Evolutionary conservation across 2,329 filamentous ascomycete species (phyloP), one percentile per base, ranked within the genome.

Genomic region (Coniochaeta sp.): DNA sequence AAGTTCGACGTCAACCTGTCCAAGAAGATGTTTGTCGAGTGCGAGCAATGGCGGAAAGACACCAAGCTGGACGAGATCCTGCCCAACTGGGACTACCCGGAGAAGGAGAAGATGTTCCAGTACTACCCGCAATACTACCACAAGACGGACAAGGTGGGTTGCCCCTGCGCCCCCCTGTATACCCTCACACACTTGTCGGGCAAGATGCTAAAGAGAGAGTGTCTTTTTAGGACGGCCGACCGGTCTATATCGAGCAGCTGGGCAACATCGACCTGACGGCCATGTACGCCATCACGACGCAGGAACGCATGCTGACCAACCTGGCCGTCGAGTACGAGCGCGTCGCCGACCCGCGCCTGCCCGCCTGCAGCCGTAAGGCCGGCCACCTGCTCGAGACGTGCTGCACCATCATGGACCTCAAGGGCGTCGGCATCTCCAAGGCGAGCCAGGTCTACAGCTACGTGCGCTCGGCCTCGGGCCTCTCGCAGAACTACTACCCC

Each of bases 91-190:
- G 84, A 94, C 54, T 96, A 96, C 75, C 78, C 79, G 57, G 91
- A 96, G 79, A 94, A 92, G 71, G 64, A 81, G 51, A 69, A 92
- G 66, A 81, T 99, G 53, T 89, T 89, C 71, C 77, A 92, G 72
- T 96, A 88, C 78, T 99, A 99, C 74, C 90, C 90, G 47, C 94
- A 99, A 74, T 99, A 94, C 78, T 99, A 99, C 77, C 94, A 99
- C 82, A 96, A 96, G 77, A 92, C 85, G 12, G 89, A 94, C 73
- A 91, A 90, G 74, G 83, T 86, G 16, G 6, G 13, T 38, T 8
- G 45, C 50, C 32, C 33, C 40, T 12, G 14, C n/a, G n/a, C n/a
- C n/a, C n/a, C n/a, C n/a, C n/a, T n/a, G n/a, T n/a, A 20, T 7
- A 26, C 13, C 49, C 26, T n/a, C n/a, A n/a, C n/a, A n/a, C n/a